Base-by-base conservation (phyloP, 805 yeast species). In the Cyberlindnera suaveolens region DNA sequence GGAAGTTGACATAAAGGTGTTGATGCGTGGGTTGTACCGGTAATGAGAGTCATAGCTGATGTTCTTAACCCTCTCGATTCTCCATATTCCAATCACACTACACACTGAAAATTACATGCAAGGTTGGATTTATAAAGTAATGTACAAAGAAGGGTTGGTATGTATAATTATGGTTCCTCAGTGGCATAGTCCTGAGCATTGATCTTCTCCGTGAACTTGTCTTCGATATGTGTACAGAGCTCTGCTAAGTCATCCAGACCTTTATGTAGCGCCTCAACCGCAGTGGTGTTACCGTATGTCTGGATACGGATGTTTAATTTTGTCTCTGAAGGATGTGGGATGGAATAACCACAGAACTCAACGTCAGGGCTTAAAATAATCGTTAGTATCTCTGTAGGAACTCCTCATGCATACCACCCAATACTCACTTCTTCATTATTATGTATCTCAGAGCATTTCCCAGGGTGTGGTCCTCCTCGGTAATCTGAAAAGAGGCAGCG, bases 311-410 rank as follows among this genome's bases (percentile, higher is more conserved):
- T 63, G 67, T 93, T 88, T 66, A 93, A 70, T 53, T 85, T 83
- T 47, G 87, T 74, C 66, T 93, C 99, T 31, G 96, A 86, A 16
- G 99, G 99, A 66, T 93, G 99, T 10, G 99, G 99, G 53, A 93
- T 93, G 36, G 97, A 88, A 68, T 93, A 93, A 44, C 99, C 99
- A 61, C 98, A 91, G 64, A 93, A 93, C 61, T 93, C 99, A 20
- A 93, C 99, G 52, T 89, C 95, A 32, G 97, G 96, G 60, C 40
- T 38, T 19, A 1, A n/a, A 19, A 16, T 17, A 10, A 6, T 36
- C 30, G 35, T 38, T 38, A 38, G 35, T 38, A 37, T 37, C 3
- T 23, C 6, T 7, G 5, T 13, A 3, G 10, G 33, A 7, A 14
- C 15, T 1, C 10, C 8, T 31, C 33, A 31, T 31, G 3, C 5